These are phyloP conservation scores for Syzygium oleosum DNA, from an alignment of 345 rosid genomes.

Conservation along the genomic window DNA sequence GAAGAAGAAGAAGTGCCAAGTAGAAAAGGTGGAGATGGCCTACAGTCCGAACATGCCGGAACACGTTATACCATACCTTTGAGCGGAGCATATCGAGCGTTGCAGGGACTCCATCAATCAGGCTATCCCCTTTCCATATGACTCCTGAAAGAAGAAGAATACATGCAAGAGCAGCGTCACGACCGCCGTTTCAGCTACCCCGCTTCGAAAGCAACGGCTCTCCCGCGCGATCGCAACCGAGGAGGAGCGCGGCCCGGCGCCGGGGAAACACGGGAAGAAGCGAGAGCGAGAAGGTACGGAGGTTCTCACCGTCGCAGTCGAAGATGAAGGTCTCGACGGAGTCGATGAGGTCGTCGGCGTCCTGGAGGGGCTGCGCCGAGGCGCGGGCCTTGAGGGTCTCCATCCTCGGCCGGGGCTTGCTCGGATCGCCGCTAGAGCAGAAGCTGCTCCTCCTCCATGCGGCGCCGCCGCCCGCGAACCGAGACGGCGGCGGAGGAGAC, in stretches of 20 bases:
- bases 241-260: not conserved
- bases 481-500: not conserved
- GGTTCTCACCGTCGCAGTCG: slow-evolving; percentile 69
- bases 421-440: not conserved
- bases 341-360: slow-evolving; percentile 76
- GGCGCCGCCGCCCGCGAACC: not conserved
- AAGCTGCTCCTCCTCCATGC: not conserved
- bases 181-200: too few relatives aligned
- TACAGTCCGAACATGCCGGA: not conserved
- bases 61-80: slow-evolving; percentile 34
- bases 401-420: slow-evolving; percentile 18
- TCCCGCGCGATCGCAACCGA: not conserved
- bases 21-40: not conserved
- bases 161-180: not conserved
- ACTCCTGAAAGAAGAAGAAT: slow-evolving; percentile 43
- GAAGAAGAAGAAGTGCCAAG: not conserved
- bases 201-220: not conserved
- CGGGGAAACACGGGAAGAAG: not conserved
- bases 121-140: slow-evolving; percentile 93
- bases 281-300: not conserved
- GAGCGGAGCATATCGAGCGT: slow-evolving; percentile 95
- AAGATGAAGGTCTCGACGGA: slow-evolving; percentile 93
- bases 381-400: slow-evolving; percentile 24
- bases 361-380: slow-evolving; percentile 58
- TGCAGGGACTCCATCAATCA: slow-evolving; percentile 89